Conservation (phyloP, 805 yeast species). For the Lachancea meyersii region DNA sequence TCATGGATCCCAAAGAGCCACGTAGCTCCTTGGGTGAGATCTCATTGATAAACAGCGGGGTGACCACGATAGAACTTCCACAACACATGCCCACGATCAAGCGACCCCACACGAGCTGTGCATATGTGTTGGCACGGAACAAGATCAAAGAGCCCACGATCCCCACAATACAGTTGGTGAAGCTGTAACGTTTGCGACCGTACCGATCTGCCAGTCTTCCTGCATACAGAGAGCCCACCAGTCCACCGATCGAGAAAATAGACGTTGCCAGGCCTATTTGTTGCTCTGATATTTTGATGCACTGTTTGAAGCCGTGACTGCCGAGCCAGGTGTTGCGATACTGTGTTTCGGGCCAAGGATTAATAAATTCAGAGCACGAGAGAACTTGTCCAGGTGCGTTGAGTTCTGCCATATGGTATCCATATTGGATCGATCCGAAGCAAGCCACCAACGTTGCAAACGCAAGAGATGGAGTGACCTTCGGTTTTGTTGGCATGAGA, state of each 20-base stretch:
- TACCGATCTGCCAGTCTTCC: conserved; percentile 59
- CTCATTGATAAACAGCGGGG: conserved; percentile 77
- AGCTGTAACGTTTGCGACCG: conserved; percentile 56
- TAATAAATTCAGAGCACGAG: conserved; percentile 42
- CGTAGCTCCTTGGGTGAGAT: conserved; percentile 61
- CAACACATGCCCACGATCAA: conserved; percentile 79
- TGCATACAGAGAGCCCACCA: conserved; percentile 65
- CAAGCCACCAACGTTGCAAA: conserved; percentile 53
- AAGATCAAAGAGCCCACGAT: conserved; percentile 59
- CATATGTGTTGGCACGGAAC: conserved; percentile 42
- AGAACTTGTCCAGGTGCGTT: conserved; percentile 79
- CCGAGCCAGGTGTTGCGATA: conserved; percentile 37
- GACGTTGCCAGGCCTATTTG: conserved; percentile 72
- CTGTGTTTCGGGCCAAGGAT: conserved; percentile 18
- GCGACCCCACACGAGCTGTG: conserved; percentile 55
- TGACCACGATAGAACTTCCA: conserved; percentile 79
- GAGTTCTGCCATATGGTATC: conserved; percentile 90
- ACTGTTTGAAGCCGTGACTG: conserved; percentile 44
- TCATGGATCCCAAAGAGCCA: conserved; percentile 84
- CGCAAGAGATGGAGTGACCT: conserved; percentile 31
- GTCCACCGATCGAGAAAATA: conserved; percentile 79
- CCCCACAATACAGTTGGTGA: conserved; percentile 48
- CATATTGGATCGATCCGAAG: conserved; percentile 79
- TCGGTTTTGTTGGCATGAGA: conserved; percentile 5
- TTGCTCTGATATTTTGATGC: conserved; percentile 53